These are phyloP conservation scores for Pseudopyrenochaeta lycopersici DNA, from an alignment of 2,329 filamentous ascomycete species.

Conservation along the genomic window DNA sequence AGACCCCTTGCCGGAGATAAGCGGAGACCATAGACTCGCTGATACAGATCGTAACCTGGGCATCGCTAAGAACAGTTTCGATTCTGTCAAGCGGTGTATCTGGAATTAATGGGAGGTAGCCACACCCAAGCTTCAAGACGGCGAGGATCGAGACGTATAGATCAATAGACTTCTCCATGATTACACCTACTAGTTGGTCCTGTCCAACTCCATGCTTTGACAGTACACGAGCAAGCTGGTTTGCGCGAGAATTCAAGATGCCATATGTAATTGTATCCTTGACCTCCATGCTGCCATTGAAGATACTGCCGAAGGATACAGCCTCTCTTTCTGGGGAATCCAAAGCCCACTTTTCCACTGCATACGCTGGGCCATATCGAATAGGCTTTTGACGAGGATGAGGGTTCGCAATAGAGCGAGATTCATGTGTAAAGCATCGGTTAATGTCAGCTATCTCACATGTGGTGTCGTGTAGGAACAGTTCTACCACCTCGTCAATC, in stretches of 20 bases:
- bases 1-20: conserved; percentile 9
- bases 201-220: conserved; percentile 55
- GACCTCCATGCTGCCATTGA: conserved; percentile 39
- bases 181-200: conserved; percentile 73
- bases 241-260: conserved; percentile 70
- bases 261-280: conserved; percentile 67
- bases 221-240: conserved; percentile 69
- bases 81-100: conserved; percentile 72
- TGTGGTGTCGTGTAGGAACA: conserved; percentile 53
- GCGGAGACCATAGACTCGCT: conserved; percentile 33
- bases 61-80: conserved; percentile 68
- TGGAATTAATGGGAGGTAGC: conserved; percentile 81
- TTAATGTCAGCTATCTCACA: conserved; percentile 38
- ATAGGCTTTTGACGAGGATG: conserved; percentile 34
- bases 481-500: conserved; percentile 62
- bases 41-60: conserved; percentile 62
- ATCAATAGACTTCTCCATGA: conserved; percentile 78
- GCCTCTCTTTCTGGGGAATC: conserved; percentile 65
- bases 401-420: conserved; percentile 54
- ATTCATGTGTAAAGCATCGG: conserved; percentile 28
- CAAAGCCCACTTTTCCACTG: conserved; percentile 64
- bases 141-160: conserved; percentile 80
- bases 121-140: conserved; percentile 76
- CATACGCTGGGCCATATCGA: conserved; percentile 40
- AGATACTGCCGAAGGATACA: conserved; percentile 68